phyloP scores from a whole-genome alignment of 148 eudicot genomes.

The Heliosperma pusillum region DNA sequence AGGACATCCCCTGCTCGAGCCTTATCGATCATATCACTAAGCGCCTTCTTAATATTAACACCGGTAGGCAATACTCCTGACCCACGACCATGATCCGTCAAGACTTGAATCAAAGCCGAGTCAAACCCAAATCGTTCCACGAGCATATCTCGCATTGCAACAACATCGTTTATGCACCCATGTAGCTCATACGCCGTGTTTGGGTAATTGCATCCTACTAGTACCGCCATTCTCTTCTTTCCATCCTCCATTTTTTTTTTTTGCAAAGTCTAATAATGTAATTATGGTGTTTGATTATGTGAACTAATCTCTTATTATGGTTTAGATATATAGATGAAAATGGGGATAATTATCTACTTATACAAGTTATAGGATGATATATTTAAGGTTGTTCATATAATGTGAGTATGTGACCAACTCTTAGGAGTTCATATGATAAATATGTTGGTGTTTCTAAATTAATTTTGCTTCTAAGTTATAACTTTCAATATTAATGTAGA shows the following conservation, averaged over 20 bases:
- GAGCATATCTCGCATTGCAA: constrained; percentile 24
- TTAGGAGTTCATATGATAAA: not conserved
- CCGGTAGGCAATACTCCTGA: constrained; percentile 37
- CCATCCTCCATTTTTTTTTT: constrained; percentile 15
- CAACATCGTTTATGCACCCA: constrained; percentile 43
- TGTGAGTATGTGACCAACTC: not conserved
- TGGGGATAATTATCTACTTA: constrained; percentile 7
- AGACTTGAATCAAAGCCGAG: constrained; percentile 14
- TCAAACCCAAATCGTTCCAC: constrained; percentile 31
- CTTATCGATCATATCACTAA: constrained; percentile 34
- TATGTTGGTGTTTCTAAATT: not conserved
- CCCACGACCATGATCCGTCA: constrained; percentile 21
- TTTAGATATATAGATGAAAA: constrained; percentile 17
- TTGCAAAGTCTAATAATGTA: not conserved
- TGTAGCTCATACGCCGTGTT: constrained; percentile 30
- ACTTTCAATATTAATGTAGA: constrained; percentile 7
- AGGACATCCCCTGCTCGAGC: constrained; percentile 41
- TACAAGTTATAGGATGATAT: constrained; percentile 7
- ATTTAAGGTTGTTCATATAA: not conserved
- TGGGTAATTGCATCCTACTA: constrained; percentile 42
- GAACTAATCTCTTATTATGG: not conserved
- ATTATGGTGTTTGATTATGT: not conserved
- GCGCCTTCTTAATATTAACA: constrained; percentile 35
- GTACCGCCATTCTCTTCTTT: constrained; percentile 31
- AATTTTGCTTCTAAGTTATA: constrained; percentile 21